Base-by-base conservation (phyloP, 371 early-diverging fungal species). In the Thermomucor indicae-seudaticae region DNA sequence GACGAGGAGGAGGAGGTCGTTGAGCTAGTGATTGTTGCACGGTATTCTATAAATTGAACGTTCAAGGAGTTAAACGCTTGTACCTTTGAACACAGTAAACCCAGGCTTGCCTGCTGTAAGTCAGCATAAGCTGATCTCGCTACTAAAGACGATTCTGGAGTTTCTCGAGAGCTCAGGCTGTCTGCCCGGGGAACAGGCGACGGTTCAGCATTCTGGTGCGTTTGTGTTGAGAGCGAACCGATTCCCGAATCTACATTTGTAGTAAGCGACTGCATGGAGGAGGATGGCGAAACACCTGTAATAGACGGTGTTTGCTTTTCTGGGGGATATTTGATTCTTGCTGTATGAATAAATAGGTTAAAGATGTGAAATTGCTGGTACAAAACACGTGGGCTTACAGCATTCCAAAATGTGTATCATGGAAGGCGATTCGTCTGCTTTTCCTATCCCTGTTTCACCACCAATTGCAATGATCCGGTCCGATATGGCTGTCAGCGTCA, bases 281-380 rank as follows among this genome's bases (percentile, higher is more conserved):
- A 23, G 27, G 50, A 47, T 22, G 53, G 40, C 10, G 30, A 40
- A 19, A 19, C 3, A 16, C 45, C 23, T 49, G 63, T 29, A 46
- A 28, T 52, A 22, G 17, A 29, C 6, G 62, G 12, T 16, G 30
- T 47, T 35, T 34, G 50, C 24, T 51, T 52, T 14, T 57, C 57
- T 39, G 61, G 64, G 55, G 80, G 82, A 62, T 85, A 86, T 53
- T 79, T 75, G 50, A 87, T 86, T 56, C 83, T 84, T 43, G 79
- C 79, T 66, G 49, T 25, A 43, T 46, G 35, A 43, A n/a, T n/a
- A n/a, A 19, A n/a, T 10, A 45, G 16, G 10, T 2, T 10, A 51
- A n/a, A n/a, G n/a, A n/a, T n/a, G n/a, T n/a, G n/a, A n/a, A n/a
- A n/a, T n/a, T n/a, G n/a, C n/a, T n/a, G n/a, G n/a, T n/a, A n/a